Evolutionary conservation across 2,329 filamentous ascomycete species (phyloP).

Genomic region (Lomentospora prolificans): DNA sequence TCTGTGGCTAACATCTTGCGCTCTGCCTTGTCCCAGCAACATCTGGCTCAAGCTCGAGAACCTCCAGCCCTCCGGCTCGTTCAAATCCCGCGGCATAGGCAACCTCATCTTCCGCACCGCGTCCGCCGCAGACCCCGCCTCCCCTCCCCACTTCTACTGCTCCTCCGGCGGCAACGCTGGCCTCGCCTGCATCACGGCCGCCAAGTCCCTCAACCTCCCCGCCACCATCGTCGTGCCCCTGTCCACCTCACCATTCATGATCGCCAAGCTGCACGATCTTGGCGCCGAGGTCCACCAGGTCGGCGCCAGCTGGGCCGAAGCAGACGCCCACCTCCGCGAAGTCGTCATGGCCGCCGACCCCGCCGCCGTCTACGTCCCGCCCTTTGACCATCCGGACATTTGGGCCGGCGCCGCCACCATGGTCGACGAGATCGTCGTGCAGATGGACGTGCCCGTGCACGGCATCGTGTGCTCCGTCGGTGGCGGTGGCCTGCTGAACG

Average conservation of each 20-base stretch:
- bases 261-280: constrained; percentile 57
- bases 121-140: constrained; percentile 16
- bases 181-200: constrained; percentile 68
- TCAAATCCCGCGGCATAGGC: constrained; percentile 72
- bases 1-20: neutral
- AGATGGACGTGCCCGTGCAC: constrained; percentile 43
- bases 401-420: constrained; percentile 57
- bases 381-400: constrained; percentile 59
- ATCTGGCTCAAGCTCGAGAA: constrained; percentile 78
- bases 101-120: constrained; percentile 42
- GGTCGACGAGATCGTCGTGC: constrained; percentile 37
- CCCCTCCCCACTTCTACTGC: constrained; percentile 60
- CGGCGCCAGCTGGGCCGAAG: constrained; percentile 59
- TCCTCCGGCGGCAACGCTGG: constrained; percentile 79
- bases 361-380: constrained; percentile 53
- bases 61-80: constrained; percentile 71
- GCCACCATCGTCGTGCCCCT: constrained; percentile 68
- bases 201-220: constrained; percentile 50
- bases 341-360: constrained; percentile 43
- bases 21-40: constrained; percentile 34
- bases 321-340: constrained; percentile 55
- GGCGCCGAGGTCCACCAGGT: constrained; percentile 60
- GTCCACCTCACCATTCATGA: constrained; percentile 57
- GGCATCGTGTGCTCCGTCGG: constrained; percentile 70
- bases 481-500: constrained; percentile 71